Base-by-base conservation (phyloP, 2,329 filamentous ascomycete species). In the Penicillium griseofulvum region DNA sequence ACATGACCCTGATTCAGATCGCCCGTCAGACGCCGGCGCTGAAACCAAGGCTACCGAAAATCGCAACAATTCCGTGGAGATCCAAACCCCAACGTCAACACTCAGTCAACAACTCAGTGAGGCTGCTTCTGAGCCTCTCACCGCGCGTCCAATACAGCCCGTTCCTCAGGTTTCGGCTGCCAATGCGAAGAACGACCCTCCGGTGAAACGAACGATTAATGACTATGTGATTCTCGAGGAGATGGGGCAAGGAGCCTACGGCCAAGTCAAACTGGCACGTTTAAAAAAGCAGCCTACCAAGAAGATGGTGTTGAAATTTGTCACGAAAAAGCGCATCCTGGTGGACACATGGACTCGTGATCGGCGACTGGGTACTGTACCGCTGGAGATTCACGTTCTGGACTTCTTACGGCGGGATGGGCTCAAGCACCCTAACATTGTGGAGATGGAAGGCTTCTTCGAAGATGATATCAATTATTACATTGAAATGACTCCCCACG, bases 321-420 rank as follows among this genome's bases (percentile, higher is more conserved):
- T 99, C 47, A 97, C 94, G 5, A 99, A 99, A 76, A 87, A 90
- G 56, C 89, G 93, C 42, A 99, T 99, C 71, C 82, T 99, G 14
- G 93, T 99, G 58, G 94, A 99, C 75, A 99, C 94, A 0, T 99
- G 94, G 94, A 97, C 93, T 31, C 86, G 94, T 54, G 94, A 99
- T 75, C 87, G 94, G 43, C 86, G 89, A 52, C 82, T 99, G 12
- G 94, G 94, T 16, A 99, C 94, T 0, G 94, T 99, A 0, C 94
- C 94, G 1, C 80, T 99, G 56, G 94, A 99, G 73, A 97, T 99
- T 59, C 94, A 99, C 67, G 94, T 99, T 34, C 80, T 99, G 16
- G 91, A 99, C 73, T 99, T 93, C 69, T 84, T 99, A 11, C 86
- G 91, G 26, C 84, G 87, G 29, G 91, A 87, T 57, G 84, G 82